phyloP scores from a whole-genome alignment of 257 asterid species.

The Ophiorrhiza pumila region DNA sequence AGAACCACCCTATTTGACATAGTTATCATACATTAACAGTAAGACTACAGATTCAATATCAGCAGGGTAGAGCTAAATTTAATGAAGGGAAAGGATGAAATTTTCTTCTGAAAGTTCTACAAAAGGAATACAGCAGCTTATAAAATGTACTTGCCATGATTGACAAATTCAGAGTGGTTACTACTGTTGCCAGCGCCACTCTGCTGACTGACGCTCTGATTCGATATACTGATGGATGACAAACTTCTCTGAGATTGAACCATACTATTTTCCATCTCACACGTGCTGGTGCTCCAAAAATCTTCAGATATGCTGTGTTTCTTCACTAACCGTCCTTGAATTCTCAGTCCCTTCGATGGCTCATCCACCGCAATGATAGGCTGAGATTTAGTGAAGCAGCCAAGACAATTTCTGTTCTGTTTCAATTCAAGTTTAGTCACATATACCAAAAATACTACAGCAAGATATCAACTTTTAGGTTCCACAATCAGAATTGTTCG shows the following conservation, averaged over 20 bases:
- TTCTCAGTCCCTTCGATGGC: slow-evolving; percentile 64
- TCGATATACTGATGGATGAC: slow-evolving; percentile 60
- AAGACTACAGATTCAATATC: background rate
- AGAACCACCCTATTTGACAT: background rate
- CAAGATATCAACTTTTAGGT: slow-evolving; percentile 3
- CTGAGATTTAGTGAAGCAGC: slow-evolving; percentile 57
- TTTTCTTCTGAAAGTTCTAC: background rate
- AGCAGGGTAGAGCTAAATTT: background rate
- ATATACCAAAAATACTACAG: slow-evolving; percentile 27
- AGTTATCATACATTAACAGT: background rate
- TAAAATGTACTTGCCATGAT: slow-evolving; percentile 49
- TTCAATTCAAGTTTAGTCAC: slow-evolving; percentile 44
- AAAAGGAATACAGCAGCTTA: background rate
- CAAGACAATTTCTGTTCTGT: slow-evolving; percentile 81
- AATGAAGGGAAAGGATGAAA: background rate
- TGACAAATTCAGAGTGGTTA: slow-evolving; percentile 57
- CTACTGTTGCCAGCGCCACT: slow-evolving; percentile 36
- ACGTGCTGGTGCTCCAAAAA: slow-evolving; percentile 81
- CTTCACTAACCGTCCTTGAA: slow-evolving; percentile 58
- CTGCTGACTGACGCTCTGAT: slow-evolving; percentile 41
- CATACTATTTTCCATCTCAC: slow-evolving; percentile 53
- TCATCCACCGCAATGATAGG: slow-evolving; percentile 68
- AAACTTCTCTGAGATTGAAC: slow-evolving; percentile 67
- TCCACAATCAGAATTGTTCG: slow-evolving; percentile 6
- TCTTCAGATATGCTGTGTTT: slow-evolving; percentile 59